Base-by-base conservation (phyloP, 164 flowering plant species). In the Magnolia kwangsiensis region DNA sequence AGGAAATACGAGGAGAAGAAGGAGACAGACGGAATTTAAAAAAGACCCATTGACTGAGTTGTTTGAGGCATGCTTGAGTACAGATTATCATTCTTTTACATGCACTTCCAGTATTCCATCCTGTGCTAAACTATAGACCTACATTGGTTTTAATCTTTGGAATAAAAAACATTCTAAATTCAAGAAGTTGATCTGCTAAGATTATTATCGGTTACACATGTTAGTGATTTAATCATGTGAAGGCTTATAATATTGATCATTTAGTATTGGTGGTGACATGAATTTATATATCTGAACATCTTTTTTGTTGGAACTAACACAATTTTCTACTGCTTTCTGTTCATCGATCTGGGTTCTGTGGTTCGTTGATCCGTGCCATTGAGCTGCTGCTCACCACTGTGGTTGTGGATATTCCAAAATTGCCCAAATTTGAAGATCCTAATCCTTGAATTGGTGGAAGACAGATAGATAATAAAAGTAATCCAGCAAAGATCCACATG, bases 21-120 rank as follows among this genome's bases (percentile, higher is more conserved):
- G 88, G 82, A 84, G 76, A 61, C 93, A 87, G 74, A 81, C 81
- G 78, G 93, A 92, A 63, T 80, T 84, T 31, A 89, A 91, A 75
- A 88, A 88, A 84, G 99, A 93, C 84, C 88, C 90, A 69, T 67
- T 95, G 76, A 86, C 87, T 63, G 95, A 89, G 72, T 74, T 88
- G 72, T 93, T 93, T 86, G 95, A 95, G 95, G 99, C 79, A 89
- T 85, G 82, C 29, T 29, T 55, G 19, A 31, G 21, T 9, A 59
- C 63, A 59, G 16, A 37, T 50, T 8, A 64, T 21, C 67, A 19
- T 64, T n/a, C 69, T 66, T 20, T 3, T 21, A 24, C 14, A 66
- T 66, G 67, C 67, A 64, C 10, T 68, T 29, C 50, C 16, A 13
- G 31, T 31, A 11, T 68, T 68, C 9, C 18, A 23, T 65, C 14